Base-by-base conservation (phyloP, 1,284 basidiomycete species). In the Cutaneotrichosporon daszewskae region DNA sequence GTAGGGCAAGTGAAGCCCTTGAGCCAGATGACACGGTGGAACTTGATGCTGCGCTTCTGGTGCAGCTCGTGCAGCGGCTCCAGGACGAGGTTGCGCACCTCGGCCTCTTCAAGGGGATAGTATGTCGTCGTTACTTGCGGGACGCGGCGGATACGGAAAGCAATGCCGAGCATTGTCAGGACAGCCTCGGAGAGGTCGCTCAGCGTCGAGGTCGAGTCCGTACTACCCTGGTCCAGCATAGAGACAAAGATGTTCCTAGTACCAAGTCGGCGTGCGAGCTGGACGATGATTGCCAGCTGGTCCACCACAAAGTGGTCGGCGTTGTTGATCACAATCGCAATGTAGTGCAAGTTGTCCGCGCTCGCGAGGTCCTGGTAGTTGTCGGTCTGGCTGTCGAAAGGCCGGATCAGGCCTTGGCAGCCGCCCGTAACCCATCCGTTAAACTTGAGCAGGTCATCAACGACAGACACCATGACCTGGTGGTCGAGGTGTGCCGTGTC, bases 401-500 rank as follows among this genome's bases (percentile, higher is more conserved):
- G 91, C 14, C 91, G 81, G 4, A 80, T 80, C 33, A 96, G 78
- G 4, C 86, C 90, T 8, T 89, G 87, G 69, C 90, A 96, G 27
- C 87, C 81, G 9, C 87, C 88, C n/a, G 89, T 87, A n/a, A 92
- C 91, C 91, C 91, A 96, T n/a, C 91, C 91, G 62, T 95, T 94
- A 47, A 95, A 79, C 17, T 85, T 84, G 18, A 95, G 76, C 2
- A 96, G 76, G 55, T 89, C 87, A 67, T 95, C 91, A 40, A 96
- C 86, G 6, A 90, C 82, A 35, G 77, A 80, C 41, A 87, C 76
- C 36, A 95, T 85, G 45, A 84, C 83, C 66, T 95, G 89, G 16
- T 85, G 81, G 67, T 95, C 91, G 68, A 84, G 81, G 52, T 88
- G 84, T 1, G 84, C 77, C 0, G 89, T 92, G 47, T 90, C 87